Percentiles rank a stretch among this genome's conserved stretches.
These are phyloP conservation scores for Hypoxylon intermedium DNA, from an alignment of 495 filamentous ascomycete species.

Conservation along the genomic window DNA sequence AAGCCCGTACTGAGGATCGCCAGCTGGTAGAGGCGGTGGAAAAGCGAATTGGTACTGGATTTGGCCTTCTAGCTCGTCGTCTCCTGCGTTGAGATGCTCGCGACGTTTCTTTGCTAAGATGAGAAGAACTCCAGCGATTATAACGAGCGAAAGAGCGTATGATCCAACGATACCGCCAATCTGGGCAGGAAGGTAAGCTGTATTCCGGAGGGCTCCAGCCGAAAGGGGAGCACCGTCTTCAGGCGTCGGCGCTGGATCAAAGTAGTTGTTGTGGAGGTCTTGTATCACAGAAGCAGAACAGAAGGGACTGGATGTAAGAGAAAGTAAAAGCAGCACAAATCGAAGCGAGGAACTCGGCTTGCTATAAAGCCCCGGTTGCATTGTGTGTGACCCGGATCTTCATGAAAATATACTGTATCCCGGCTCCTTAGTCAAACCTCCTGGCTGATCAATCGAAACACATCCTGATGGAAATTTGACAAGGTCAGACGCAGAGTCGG, in stretches of 20 bases:
- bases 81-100: constrained; percentile 46
- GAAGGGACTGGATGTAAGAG: constrained; percentile 44
- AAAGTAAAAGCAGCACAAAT: constrained; percentile 37
- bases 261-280: constrained; percentile 59
- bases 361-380: constrained; percentile 44
- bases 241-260: constrained; percentile 63
- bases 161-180: constrained; percentile 80
- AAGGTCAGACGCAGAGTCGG: constrained; percentile 44
- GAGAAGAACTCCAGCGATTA: constrained; percentile 71
- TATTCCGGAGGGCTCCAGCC: constrained; percentile 62
- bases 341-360: constrained; percentile 34
- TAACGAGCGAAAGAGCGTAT: constrained; percentile 75
- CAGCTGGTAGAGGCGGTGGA: constrained; percentile 35
- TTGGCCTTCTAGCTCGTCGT: constrained; percentile 37
- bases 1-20: constrained; percentile 30
- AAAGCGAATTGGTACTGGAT: constrained; percentile 46
- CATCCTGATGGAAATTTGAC: constrained; percentile 52
- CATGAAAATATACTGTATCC: constrained; percentile 40
- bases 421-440: constrained; percentile 45
- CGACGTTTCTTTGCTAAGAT: constrained; percentile 52
- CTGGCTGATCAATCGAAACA: constrained; percentile 54
- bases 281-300: constrained; percentile 45
- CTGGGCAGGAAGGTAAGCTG: constrained; percentile 70
- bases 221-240: constrained; percentile 65
- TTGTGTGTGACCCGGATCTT: constrained; percentile 45